Evolutionary conservation across 148 eudicot species (phyloP).

Genomic region (Drosera capensis): DNA sequence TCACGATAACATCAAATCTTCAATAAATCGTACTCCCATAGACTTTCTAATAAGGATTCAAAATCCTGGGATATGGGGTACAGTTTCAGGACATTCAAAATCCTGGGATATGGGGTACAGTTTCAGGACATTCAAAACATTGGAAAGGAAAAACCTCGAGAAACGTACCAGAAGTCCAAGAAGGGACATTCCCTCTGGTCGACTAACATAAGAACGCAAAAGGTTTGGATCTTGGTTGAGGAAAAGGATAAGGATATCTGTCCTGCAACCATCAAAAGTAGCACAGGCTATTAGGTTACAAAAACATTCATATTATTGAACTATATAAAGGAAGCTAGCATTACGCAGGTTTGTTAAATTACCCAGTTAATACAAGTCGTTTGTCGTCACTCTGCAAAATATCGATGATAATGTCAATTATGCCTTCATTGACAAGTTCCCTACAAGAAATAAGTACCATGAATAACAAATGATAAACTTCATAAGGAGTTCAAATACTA

Average conservation of each 20-base stretch:
- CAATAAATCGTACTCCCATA: too few species aligned
- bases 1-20: too few species aligned
- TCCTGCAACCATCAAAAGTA: slow-evolving; percentile 68
- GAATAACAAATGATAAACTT: neutral
- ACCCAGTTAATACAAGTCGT: slow-evolving; percentile 80
- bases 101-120: neutral
- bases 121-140: neutral
- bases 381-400: slow-evolving; percentile 57
- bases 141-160: neutral
- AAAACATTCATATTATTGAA: too few species aligned
- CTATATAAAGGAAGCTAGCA: too few species aligned
- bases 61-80: too few species aligned
- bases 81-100: neutral
- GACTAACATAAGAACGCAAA: slow-evolving; percentile 64
- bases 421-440: slow-evolving; percentile 85
- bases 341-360: too few species aligned
- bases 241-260: slow-evolving; percentile 87
- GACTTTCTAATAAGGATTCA: too few species aligned
- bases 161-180: slow-evolving; percentile 83
- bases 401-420: slow-evolving; percentile 68
- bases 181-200: slow-evolving; percentile 62
- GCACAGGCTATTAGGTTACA: slow-evolving; percentile 10
- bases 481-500: too few species aligned
- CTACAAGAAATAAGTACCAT: slow-evolving; percentile 20
- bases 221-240: slow-evolving; percentile 81